Evolutionary conservation across 805 yeast species (phyloP).

Genomic region (Sugiyamaella floridensis): DNA sequence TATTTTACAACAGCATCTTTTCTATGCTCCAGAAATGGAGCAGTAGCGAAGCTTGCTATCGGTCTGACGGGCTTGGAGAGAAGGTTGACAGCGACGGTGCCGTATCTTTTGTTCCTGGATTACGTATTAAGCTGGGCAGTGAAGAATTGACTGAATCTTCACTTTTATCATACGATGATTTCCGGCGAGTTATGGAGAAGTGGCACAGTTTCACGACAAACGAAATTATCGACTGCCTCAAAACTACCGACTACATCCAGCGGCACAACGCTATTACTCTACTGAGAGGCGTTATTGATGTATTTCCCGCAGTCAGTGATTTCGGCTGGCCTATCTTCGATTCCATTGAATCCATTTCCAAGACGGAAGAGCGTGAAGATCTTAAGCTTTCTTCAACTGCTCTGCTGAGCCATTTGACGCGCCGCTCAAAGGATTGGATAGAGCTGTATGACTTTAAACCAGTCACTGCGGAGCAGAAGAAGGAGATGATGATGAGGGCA

Average conservation of each 20-base stretch:
- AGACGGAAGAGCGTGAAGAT: constrained; percentile 66
- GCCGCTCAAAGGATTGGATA: constrained; percentile 23
- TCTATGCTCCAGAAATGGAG: constrained; percentile 42
- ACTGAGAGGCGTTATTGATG: constrained; percentile 54
- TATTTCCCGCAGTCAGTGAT: constrained; percentile 61
- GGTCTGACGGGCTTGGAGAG: constrained; percentile 25
- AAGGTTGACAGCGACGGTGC: constrained; percentile 7
- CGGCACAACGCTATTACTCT: constrained; percentile 75
- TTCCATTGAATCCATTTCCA: constrained; percentile 42
- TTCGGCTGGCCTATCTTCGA: constrained; percentile 51
- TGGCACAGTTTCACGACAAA: constrained; percentile 50
- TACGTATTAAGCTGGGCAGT: constrained; percentile 15
- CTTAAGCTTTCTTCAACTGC: constrained; percentile 61
- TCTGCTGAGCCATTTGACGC: constrained; percentile 23
- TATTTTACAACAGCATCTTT: constrained; percentile 57
- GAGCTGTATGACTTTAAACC: constrained; percentile 22
- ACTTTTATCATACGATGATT: constrained; percentile 30
- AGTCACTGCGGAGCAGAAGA: constrained; percentile 21
- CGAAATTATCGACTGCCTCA: constrained; percentile 39
- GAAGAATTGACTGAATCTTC: constrained; percentile 15
- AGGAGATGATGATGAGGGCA: constrained; percentile 15
- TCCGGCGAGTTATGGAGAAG: constrained; percentile 38
- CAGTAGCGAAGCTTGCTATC: constrained; percentile 31
- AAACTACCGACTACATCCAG: constrained; percentile 59
- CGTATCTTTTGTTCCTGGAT: constrained; percentile 21